phyloP scores from a whole-genome alignment of 164 flowering plant genomes.

The Magnolia changhungtana region DNA sequence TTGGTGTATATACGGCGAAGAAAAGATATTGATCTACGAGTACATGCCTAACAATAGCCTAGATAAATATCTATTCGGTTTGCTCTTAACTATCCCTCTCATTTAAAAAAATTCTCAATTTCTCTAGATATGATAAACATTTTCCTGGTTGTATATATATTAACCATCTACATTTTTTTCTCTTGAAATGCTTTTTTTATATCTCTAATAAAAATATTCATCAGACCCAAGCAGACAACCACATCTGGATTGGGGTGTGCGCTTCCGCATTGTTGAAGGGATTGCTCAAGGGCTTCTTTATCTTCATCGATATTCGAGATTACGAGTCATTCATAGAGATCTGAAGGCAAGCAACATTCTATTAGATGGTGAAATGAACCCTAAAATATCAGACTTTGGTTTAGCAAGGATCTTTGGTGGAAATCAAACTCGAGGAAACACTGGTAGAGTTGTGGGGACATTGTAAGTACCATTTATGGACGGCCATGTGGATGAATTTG shows the following conservation, averaged over 20 bases:
- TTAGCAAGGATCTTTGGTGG: slow-evolving; percentile 36
- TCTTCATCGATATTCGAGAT: slow-evolving; percentile 53
- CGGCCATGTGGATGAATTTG: background rate
- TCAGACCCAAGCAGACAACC: background rate
- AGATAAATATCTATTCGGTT: slow-evolving; percentile 30
- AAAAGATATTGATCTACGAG: slow-evolving; percentile 42
- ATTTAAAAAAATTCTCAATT: too few relatives aligned
- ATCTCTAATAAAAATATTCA: too few relatives aligned
- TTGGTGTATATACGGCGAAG: slow-evolving; percentile 34
- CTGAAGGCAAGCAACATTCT: slow-evolving; percentile 54
- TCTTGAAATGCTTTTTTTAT: background rate
- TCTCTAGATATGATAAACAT: too few relatives aligned
- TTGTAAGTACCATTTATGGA: slow-evolving; percentile 22
- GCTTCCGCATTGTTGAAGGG: slow-evolving; percentile 29
- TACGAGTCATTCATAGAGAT: slow-evolving; percentile 50
- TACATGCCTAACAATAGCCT: slow-evolving; percentile 36
- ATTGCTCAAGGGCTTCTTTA: slow-evolving; percentile 54
- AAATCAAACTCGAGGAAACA: slow-evolving; percentile 21
- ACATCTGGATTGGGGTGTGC: slow-evolving; percentile 23
- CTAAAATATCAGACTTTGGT: slow-evolving; percentile 55
- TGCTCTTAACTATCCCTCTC: background rate
- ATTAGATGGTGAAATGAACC: slow-evolving; percentile 41
- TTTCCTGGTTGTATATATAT: too few relatives aligned
- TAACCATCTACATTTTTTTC: background rate
- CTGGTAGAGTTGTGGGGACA: slow-evolving; percentile 32